Conservation (phyloP, 176 grass and related monocot genomes). For the Miscanthus lutarioriparius region DNA sequence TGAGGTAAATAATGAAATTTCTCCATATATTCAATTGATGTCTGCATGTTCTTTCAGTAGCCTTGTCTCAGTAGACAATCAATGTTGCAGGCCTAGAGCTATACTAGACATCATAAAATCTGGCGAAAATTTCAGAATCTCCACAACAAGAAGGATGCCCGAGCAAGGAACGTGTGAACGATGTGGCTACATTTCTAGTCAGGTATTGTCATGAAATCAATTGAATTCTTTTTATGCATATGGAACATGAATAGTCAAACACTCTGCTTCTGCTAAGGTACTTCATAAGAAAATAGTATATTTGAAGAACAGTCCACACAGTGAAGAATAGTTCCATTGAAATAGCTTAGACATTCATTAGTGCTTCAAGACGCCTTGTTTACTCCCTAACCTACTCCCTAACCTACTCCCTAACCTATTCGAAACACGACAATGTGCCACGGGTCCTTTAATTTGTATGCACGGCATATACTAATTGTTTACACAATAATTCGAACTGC, state of each 20-base stretch:
- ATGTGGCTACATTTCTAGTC: slow-evolving; percentile 88
- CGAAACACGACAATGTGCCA: not conserved
- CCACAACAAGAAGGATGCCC: slow-evolving; percentile 82
- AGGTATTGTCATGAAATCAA: slow-evolving; percentile 48
- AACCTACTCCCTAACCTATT: not conserved
- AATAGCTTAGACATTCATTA: not conserved
- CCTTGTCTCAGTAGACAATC: slow-evolving; percentile 8
- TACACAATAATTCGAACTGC: not conserved
- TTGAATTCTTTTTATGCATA: not conserved
- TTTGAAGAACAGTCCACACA: not conserved
- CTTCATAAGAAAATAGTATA: not conserved
- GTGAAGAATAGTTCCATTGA: not conserved
- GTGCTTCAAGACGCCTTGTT: not conserved
- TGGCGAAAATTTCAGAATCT: slow-evolving; percentile 90
- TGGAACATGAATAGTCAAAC: not conserved
- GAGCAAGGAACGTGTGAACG: slow-evolving; percentile 89
- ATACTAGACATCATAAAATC: slow-evolving; percentile 92
- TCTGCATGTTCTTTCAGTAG: not conserved
- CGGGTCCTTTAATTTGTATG: not conserved
- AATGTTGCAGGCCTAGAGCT: slow-evolving; percentile 73
- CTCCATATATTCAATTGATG: not conserved
- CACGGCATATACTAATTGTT: not conserved
- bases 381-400: not conserved
- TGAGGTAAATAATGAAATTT: slow-evolving; percentile 48
- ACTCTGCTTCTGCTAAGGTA: not conserved